These are phyloP conservation scores for Cinnamomum chago DNA, from an alignment of 164 flowering plant species.

Conservation along the genomic window DNA sequence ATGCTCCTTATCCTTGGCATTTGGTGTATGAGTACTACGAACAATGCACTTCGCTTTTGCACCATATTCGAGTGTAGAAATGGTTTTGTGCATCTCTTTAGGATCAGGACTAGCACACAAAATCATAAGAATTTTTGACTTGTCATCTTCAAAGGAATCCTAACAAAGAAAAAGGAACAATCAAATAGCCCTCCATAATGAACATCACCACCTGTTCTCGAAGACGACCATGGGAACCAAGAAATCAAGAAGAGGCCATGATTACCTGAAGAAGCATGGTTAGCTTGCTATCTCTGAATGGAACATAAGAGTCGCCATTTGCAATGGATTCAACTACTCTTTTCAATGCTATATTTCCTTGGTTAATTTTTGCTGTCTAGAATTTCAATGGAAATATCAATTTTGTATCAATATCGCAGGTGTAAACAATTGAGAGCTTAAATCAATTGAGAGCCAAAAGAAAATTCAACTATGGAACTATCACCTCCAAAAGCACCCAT, in stretches of 20 bases:
- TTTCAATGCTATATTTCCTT: slow-evolving; percentile 90
- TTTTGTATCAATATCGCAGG: not conserved
- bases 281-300: slow-evolving; percentile 93
- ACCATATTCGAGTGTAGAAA: slow-evolving; percentile 96
- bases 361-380: slow-evolving; percentile 95
- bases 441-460: not conserved
- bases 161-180: slow-evolving; percentile 12
- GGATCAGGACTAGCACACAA: slow-evolving; percentile 96
- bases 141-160: slow-evolving; percentile 98
- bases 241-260: slow-evolving; percentile 1
- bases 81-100: slow-evolving; percentile 88
- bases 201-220: not conserved
- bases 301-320: slow-evolving; percentile 96
- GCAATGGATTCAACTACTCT: slow-evolving; percentile 98
- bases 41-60: slow-evolving; percentile 97
- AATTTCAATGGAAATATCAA: slow-evolving; percentile 10
- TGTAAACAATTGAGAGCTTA: not conserved
- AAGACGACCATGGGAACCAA: not conserved
- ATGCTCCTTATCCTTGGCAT: slow-evolving; percentile 64
- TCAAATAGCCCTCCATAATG: not conserved
- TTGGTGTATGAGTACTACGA: slow-evolving; percentile 82
- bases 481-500: not conserved
- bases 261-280: slow-evolving; percentile 96
- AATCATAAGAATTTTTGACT: slow-evolving; percentile 89
- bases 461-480: not conserved